These are phyloP conservation scores for Trametes sp. DNA, from an alignment of 1,284 basidiomycete genomes.

Conservation along the genomic window DNA sequence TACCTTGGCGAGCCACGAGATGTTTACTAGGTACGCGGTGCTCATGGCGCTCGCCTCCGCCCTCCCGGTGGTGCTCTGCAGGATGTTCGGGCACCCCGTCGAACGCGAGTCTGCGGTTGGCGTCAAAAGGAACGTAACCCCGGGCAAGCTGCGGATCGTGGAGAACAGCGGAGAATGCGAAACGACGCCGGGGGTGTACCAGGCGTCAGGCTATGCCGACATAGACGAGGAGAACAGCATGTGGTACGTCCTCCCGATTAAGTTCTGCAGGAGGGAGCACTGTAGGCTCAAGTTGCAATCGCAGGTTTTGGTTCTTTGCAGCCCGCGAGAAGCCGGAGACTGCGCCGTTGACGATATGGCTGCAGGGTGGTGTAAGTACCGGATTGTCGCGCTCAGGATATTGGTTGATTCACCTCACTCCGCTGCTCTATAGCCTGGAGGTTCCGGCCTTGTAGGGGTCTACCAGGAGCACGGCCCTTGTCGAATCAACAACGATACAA, in stretches of 20 bases:
- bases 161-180: constrained; percentile 67
- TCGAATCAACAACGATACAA: constrained; percentile 63
- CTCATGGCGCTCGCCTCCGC: background rate
- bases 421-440: constrained; percentile 62
- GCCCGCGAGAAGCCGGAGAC: constrained; percentile 61
- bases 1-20: background rate
- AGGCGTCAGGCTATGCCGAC: constrained; percentile 68
- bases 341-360: constrained; percentile 67
- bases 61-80: background rate
- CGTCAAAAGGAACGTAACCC: constrained; percentile 35
- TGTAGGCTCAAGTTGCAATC: background rate
- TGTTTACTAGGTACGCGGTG: background rate
- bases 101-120: background rate
- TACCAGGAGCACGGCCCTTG: constrained; percentile 72
- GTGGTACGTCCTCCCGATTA: constrained; percentile 49
- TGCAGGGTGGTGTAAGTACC: constrained; percentile 63
- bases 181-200: constrained; percentile 60
- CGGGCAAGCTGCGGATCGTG: constrained; percentile 55
- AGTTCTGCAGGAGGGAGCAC: too few relatives aligned
- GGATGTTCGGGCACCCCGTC: background rate
- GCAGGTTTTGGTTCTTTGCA: constrained; percentile 74
- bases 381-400: too few relatives aligned
- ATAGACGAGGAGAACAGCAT: constrained; percentile 58
- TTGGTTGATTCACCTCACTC: too few relatives aligned
- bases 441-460: constrained; percentile 70